Conservation (phyloP, 306 rosid species). For the Spatholobus suberectus region DNA sequence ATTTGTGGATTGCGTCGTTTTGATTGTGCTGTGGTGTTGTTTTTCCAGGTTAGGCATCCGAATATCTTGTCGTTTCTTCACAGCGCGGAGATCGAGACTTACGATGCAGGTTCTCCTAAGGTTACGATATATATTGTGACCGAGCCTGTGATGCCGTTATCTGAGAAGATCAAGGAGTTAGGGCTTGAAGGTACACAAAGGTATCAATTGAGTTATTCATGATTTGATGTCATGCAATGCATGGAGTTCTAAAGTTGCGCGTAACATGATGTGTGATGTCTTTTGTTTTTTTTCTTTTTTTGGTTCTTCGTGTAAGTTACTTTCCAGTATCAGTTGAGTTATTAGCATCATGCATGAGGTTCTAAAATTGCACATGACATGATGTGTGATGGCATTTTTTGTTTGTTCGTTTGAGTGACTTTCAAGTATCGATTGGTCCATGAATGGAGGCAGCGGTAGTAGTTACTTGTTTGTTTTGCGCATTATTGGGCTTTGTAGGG, state of each 20-base stretch:
- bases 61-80: slow-evolving; percentile 97
- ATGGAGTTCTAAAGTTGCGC: background rate
- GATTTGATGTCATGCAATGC: background rate
- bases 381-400: background rate
- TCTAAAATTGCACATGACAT: background rate
- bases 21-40: slow-evolving; percentile 4
- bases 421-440: background rate
- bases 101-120: slow-evolving; percentile 74
- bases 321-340: background rate
- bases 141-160: slow-evolving; percentile 95
- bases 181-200: slow-evolving; percentile 91
- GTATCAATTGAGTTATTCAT: slow-evolving; percentile 49
- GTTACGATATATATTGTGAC: slow-evolving; percentile 90
- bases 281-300: too few species aligned
- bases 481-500: slow-evolving; percentile 57
- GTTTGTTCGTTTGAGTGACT: background rate
- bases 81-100: slow-evolving; percentile 80
- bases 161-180: slow-evolving; percentile 89
- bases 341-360: too few species aligned
- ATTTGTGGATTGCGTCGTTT: background rate
- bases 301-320: too few species aligned
- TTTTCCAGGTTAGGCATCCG: slow-evolving; percentile 95
- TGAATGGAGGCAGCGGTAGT: background rate
- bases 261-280: background rate
- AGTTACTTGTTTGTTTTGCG: background rate